phyloP scores from a whole-genome alignment of 768 basidiomycete species.

The Lanmaoa rubissima region DNA sequence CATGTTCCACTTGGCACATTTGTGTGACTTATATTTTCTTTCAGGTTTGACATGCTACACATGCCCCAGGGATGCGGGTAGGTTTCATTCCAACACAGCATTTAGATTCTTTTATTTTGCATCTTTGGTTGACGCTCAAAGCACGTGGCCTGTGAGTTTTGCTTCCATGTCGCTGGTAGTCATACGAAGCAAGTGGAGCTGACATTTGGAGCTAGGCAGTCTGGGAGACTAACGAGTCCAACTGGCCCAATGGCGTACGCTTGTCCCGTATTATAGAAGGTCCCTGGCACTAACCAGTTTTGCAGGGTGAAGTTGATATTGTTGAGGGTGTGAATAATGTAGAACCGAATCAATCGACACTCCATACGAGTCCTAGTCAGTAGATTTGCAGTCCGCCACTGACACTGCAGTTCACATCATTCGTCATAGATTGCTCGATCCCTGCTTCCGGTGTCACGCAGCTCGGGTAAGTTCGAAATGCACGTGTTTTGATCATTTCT shows the following conservation, averaged over 20 bases:
- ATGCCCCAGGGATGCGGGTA: constrained; percentile 39
- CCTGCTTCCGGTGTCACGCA: constrained; percentile 21
- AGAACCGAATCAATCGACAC: constrained; percentile 47
- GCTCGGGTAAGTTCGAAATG: constrained; percentile 30
- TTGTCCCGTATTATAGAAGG: background rate
- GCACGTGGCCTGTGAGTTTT: constrained; percentile 37
- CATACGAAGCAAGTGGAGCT: constrained; percentile 8
- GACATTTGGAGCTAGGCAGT: constrained; percentile 22
- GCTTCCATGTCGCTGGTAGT: background rate
- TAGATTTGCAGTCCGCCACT: background rate
- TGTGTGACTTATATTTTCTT: background rate
- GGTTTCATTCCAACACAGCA: constrained; percentile 8
- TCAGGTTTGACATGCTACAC: constrained; percentile 34
- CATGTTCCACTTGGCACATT: background rate
- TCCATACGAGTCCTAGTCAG: constrained; percentile 55
- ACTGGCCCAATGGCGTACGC: constrained; percentile 29
- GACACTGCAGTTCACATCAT: background rate
- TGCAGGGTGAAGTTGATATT: constrained; percentile 32
- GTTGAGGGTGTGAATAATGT: constrained; percentile 50
- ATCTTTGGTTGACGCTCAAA: constrained; percentile 6
- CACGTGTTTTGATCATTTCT: background rate
- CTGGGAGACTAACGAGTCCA: constrained; percentile 26
- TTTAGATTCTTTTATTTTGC: background rate
- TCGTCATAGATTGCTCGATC: constrained; percentile 26
- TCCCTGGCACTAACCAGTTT: background rate